phyloP scores from a whole-genome alignment of 2,329 filamentous ascomycete genomes.

The Sarocladium strictum region DNA sequence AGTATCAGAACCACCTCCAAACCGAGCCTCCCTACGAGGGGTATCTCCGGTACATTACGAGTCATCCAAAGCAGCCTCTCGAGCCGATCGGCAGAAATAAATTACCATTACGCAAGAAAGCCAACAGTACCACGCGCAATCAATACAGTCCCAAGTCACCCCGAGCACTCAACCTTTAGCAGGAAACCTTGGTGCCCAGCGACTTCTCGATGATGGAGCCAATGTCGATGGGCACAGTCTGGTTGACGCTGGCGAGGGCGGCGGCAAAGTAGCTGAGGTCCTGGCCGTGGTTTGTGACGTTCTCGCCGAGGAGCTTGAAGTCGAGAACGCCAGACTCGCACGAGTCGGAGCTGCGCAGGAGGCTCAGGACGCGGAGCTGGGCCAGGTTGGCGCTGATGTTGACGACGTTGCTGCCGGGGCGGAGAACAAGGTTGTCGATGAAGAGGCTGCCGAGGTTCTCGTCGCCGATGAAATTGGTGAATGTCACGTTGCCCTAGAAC shows the following conservation, averaged over 20 bases:
- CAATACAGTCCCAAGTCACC: not conserved
- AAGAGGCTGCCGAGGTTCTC: slow-evolving; percentile 47
- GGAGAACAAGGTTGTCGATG: slow-evolving; percentile 52
- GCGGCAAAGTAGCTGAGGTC: slow-evolving; percentile 50
- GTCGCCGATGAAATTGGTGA: slow-evolving; percentile 50
- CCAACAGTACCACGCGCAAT: not conserved
- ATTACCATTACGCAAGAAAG: not conserved
- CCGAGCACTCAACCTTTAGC: slow-evolving; percentile 13
- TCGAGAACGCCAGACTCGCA: slow-evolving; percentile 47
- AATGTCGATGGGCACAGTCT: slow-evolving; percentile 48
- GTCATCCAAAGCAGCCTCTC: not conserved
- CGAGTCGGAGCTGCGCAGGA: slow-evolving; percentile 23
- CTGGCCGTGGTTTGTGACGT: slow-evolving; percentile 45
- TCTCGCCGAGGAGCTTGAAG: slow-evolving; percentile 47
- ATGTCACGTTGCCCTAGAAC: slow-evolving; percentile 54
- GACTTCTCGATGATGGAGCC: slow-evolving; percentile 33
- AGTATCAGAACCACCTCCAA: slow-evolving; percentile 3
- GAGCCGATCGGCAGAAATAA: no score
- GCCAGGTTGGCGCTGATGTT: slow-evolving; percentile 48
- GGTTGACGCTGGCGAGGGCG: slow-evolving; percentile 45
- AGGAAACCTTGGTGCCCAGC: slow-evolving; percentile 22
- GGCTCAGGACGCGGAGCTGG: slow-evolving; percentile 39
- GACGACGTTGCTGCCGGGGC: slow-evolving; percentile 52
- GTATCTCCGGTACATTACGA: slow-evolving; percentile 1
- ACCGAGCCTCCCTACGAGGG: not conserved